Evolutionary conservation across 2,329 filamentous ascomycete species (phyloP), one percentile per base, ranked within the genome.

Genomic region (Aureobasidium sp.): DNA sequence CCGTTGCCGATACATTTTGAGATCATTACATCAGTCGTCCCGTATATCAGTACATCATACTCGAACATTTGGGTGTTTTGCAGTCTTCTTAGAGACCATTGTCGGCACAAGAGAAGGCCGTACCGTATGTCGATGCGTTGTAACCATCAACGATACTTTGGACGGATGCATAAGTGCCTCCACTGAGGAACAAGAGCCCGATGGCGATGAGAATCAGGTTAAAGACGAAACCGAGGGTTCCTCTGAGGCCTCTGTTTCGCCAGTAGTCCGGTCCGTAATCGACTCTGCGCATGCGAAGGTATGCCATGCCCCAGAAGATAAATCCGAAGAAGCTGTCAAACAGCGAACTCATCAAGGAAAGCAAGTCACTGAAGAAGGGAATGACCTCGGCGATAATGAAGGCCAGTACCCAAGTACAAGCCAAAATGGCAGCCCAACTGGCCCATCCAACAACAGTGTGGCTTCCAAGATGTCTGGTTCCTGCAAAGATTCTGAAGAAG

Each of bases 281-380:
- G 1, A 79, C 84, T 17, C 72, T 72, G 42, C 86, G 78, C 85
- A 91, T 88, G 53, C 85, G 79, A 63, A 90, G 79, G 64, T 88
- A 91, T 0, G 86, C 87, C 1, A 88, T 79, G 11, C 85, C 87
- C 87, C 87, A 96, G 75, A 95, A 96, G 64, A 95, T 95, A 75
- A 95, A 96, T 21, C 90, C 90, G 63, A 91, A 91, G 77, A 90
- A 91, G 51, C 86, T 91, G 70, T 95, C 89, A 65, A 95, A 95
- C 1, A 95, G 79, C 3, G 88, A 88, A n/a, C 83, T 86, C 84
- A 90, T 87, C 57, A 88, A 67, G 2, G 79, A 79, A 11, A 88
- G 71, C 12, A 88, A 69, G 53, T 81, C 76, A 63, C 81, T 83
- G 71, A 88, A 88, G 49, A 82, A 78, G 0, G 85, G 85, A 16